These are phyloP conservation scores for Cladosporium colombiae DNA, from an alignment of 2,329 filamentous ascomycete species.

Conservation along the genomic window DNA sequence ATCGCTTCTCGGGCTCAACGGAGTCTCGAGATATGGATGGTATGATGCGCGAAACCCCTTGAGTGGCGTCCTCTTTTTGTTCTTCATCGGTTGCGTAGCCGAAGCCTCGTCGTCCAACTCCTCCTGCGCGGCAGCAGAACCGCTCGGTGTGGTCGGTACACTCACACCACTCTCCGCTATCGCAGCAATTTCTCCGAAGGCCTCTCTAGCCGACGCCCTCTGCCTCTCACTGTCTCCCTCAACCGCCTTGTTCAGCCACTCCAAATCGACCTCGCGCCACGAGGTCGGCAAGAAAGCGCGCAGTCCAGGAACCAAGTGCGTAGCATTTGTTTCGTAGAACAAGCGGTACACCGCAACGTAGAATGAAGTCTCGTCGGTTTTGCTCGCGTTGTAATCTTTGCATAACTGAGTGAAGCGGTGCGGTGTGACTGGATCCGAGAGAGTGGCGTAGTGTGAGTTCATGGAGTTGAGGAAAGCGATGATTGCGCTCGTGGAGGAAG, in stretches of 20 bases:
- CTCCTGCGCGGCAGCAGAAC: neutral
- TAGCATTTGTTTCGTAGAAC: slow-evolving; percentile 19
- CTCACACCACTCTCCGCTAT: neutral
- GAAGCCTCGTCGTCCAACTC: neutral
- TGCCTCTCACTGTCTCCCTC: slow-evolving; percentile 10
- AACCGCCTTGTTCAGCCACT: slow-evolving; percentile 22
- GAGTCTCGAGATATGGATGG: neutral
- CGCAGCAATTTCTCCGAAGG: neutral
- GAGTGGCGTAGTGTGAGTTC: neutral
- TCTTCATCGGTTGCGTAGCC: neutral
- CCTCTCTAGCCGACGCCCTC: neutral
- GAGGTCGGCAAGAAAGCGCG: slow-evolving; percentile 22
- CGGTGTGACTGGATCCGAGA: neutral
- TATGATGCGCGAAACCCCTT: slow-evolving; percentile 2
- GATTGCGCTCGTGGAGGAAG: neutral
- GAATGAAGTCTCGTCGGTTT: slow-evolving; percentile 22
- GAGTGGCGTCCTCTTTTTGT: slow-evolving; percentile 8
- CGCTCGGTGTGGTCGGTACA: neutral
- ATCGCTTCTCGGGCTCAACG: neutral
- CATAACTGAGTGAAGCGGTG: slow-evolving; percentile 5
- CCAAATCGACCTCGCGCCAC: slow-evolving; percentile 23
- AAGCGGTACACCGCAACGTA: slow-evolving; percentile 26
- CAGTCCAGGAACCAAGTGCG: slow-evolving; percentile 22
- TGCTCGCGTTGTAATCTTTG: slow-evolving; percentile 22
- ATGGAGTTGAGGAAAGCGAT: slow-evolving; percentile 3